A percentile compares a stretch with the other conserved stretches of the same genome.
These are phyloP conservation scores for Eryngium alpinum DNA, from an alignment of 140 eudicot genomes.

Conservation along the genomic window DNA sequence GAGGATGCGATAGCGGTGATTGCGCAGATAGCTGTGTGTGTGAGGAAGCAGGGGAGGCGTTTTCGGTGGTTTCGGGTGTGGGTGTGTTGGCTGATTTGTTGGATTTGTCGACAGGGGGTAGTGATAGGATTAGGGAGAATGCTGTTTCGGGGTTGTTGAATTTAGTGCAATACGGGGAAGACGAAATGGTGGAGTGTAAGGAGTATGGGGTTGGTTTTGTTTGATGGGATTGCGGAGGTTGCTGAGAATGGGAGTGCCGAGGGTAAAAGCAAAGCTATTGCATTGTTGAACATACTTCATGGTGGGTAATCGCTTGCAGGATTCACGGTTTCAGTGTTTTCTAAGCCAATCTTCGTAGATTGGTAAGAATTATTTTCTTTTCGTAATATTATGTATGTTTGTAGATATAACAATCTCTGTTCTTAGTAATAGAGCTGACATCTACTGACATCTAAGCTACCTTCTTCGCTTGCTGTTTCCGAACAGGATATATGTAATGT, in stretches of 20 bases:
- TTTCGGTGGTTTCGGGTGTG: slow-evolving; percentile 51
- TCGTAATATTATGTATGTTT: neutral
- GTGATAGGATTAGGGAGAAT: slow-evolving; percentile 64
- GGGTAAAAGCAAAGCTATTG: slow-evolving; percentile 59
- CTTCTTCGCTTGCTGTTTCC: no score
- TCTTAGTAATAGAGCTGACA: no score
- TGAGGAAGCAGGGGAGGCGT: slow-evolving; percentile 61
- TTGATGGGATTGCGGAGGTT: slow-evolving; percentile 59
- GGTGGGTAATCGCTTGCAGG: slow-evolving; percentile 27
- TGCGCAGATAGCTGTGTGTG: slow-evolving; percentile 76
- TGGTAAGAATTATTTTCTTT: neutral
- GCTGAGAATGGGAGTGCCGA: slow-evolving; percentile 57
- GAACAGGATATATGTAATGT: no score
- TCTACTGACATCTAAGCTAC: no score
- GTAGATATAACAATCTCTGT: no score
- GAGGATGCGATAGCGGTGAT: slow-evolving; percentile 87
- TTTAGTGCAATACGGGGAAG: slow-evolving; percentile 60
- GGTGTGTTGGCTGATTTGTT: slow-evolving; percentile 76
- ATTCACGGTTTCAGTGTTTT: slow-evolving; percentile 20
- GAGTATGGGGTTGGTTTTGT: slow-evolving; percentile 40
- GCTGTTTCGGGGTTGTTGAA: slow-evolving; percentile 75
- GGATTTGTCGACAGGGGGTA: slow-evolving; percentile 64
- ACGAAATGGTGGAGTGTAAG: slow-evolving; percentile 41
- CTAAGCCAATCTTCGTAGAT: slow-evolving; percentile 30
- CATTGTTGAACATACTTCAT: slow-evolving; percentile 49